Conservation (phyloP, 1,284 basidiomycete species). For the Mycena citricolor region DNA sequence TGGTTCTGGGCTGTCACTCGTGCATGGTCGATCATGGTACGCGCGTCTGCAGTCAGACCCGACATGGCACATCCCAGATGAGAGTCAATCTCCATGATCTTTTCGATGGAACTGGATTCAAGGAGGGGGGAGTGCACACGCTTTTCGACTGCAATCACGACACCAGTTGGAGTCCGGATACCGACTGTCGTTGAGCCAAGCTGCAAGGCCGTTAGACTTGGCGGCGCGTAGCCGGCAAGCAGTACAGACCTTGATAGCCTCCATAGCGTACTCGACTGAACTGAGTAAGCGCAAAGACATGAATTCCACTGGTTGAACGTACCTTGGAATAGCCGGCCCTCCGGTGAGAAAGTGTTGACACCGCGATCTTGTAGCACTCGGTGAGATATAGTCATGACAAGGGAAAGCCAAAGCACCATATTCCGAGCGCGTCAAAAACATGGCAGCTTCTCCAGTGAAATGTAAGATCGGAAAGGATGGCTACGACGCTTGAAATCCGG, state of each 20-base stretch:
- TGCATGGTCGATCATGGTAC: constrained; percentile 99
- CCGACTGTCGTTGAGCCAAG: constrained; percentile 98
- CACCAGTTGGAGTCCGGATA: constrained; percentile 83
- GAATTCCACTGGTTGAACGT: constrained; percentile 19
- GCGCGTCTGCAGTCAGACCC: constrained; percentile 95
- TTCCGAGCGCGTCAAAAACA: constrained; percentile 94
- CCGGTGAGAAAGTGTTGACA: constrained; percentile 99
- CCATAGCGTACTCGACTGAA: constrained; percentile 97
- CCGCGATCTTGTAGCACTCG: constrained; percentile 79
- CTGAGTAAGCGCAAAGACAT: constrained; percentile 15
- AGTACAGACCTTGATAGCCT: constrained; percentile 85
- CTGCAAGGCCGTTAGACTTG: constrained; percentile 43
- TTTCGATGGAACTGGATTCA: constrained; percentile 95
- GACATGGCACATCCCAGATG: constrained; percentile 99
- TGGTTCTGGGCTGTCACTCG: constrained; percentile 96
- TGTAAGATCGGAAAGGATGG: constrained; percentile 12
- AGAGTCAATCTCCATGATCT: constrained; percentile 99
- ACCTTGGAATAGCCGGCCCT: constrained; percentile 94
- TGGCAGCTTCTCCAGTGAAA: too few species aligned
- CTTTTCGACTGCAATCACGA: constrained; percentile 96
- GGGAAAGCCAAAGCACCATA: constrained; percentile 58
- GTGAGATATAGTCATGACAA: neutral
- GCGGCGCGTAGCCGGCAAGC: neutral
- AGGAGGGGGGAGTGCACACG: constrained; percentile 96
- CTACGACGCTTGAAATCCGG: constrained; percentile 4